Base-by-base conservation (phyloP, 768 basidiomycete genomes). In the Erythrobasidium yunnanense region DNA sequence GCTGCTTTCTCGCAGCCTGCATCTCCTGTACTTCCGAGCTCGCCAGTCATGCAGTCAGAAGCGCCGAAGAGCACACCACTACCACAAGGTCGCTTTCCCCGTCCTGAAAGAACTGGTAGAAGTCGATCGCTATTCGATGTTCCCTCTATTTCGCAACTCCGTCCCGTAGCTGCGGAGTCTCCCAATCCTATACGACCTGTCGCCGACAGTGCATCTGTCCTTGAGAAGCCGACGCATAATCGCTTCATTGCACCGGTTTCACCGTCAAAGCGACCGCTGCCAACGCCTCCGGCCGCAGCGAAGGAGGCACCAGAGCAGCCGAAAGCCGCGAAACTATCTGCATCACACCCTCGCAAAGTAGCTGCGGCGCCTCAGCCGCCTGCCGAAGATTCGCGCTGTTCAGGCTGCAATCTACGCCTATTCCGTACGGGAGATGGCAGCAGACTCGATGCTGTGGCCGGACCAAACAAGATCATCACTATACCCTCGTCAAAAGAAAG, bases 401-500 rank as follows among this genome's bases (percentile, higher is more conserved):
- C 22, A 6, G 60, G 47, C 6, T 63, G 60, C 32, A 49, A 63
- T 4, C 29, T 63, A 4, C 45, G 60, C 25, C 46, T 63, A n/a
- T 63, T 63, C 49, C 8, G 56, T 45, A 35, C 52, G 27, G 4
- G 4, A 18, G 27, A 30, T 23, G 8, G 13, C 17, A 25, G n/a
- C n/a, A n/a, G n/a, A n/a, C n/a, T n/a, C n/a, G n/a, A n/a, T n/a
- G n/a, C n/a, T n/a, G n/a, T n/a, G n/a, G n/a, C n/a, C n/a, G n/a
- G n/a, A n/a, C n/a, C n/a, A n/a, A 38, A 46, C 18, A 63, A 51
- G 47, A 51, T 63, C 22, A 51, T 63, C 49, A 33, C 46, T 6
- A 2, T 63, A 47, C 45, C 60, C 11, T 15, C 22, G 2, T 29
- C 2, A 4, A 29, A 51, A 18, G 47, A 23, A 20, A 23, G 25